Evolutionary conservation across 495 filamentous ascomycete species (phyloP), one percentile per base, ranked within the genome.

Genomic region (Schizothecium vesticola): DNA sequence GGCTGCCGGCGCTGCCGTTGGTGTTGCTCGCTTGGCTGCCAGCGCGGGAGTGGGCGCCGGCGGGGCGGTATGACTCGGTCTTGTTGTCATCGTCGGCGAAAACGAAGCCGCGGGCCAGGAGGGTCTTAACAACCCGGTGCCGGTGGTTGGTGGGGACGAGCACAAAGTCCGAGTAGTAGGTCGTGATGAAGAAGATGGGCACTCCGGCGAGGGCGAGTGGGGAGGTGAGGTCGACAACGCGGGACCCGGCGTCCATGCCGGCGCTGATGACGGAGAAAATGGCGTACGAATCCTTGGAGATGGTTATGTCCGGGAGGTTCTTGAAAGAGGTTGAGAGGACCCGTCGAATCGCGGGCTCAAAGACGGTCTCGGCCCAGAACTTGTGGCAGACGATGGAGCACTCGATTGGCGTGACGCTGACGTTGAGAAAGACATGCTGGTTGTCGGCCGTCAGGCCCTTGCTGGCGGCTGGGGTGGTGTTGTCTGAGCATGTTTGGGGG

Each of bases 101-200:
- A 69, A 88, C 85, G 79, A 98, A 98, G 28, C 93, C 93, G 28
- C 89, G 87, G 19, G 86, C 86, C 67, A 94, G 86, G 16, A 98
- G 86, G 0, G 91, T 88, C 61, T 86, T 83, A 56, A 94, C 88
- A 57, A 98, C 94, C 43, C 85, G 86, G 10, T 81, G 76, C 55
- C 90, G 88, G 76, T 87, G 87, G 70, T 89, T 90, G 55, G 84
- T 80, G 5, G 95, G 95, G 5, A 98, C 92, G 21, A 99, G 83
- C 71, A 99, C 96, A 80, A 96, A 99, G 79, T 99, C 95, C 13
- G 92, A 92, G 76, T 96, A 97, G 77, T 99, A 99, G 24, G 95
- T 98, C 1, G 94, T 96, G 74, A 97, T 96, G 83, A 99, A 98
- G 78, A 98, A 97, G 70, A 99, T 96, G 55, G 95, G 91, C 36